These are phyloP conservation scores for Laetiporus sulphureus DNA, from an alignment of 1,284 basidiomycete genomes.

Conservation along the genomic window DNA sequence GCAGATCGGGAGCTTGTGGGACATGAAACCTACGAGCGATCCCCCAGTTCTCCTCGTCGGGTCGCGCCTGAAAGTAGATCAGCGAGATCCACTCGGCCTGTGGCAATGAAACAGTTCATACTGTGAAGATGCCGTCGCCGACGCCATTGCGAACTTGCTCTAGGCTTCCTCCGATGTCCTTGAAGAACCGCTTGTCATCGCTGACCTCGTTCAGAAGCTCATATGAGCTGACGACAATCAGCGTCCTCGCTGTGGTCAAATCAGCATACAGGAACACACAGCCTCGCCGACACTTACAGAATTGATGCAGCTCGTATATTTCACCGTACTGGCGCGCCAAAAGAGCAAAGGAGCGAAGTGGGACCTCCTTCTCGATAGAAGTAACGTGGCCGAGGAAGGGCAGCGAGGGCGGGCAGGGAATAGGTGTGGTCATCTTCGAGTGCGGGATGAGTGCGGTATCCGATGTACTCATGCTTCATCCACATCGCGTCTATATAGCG, in stretches of 20 bases:
- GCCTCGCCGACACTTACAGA: constrained; percentile 23
- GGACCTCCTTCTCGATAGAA: constrained; percentile 33
- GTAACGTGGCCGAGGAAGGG: constrained; percentile 42
- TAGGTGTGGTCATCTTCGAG: constrained; percentile 29
- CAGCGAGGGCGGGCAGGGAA: constrained; percentile 35
- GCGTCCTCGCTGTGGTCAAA: constrained; percentile 19
- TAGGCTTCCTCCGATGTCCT: constrained; percentile 30
- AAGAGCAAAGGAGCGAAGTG: constrained; percentile 31
- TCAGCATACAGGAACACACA: background rate
- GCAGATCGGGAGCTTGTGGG: constrained; percentile 30
- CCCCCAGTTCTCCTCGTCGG: constrained; percentile 42
- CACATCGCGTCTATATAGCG: too few species aligned
- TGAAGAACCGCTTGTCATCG: constrained; percentile 41
- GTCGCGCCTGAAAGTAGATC: constrained; percentile 24
- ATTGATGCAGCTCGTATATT: constrained; percentile 36
- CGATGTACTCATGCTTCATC: too few species aligned
- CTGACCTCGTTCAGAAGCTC: constrained; percentile 37
- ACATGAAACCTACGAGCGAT: constrained; percentile 33
- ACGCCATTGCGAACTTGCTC: constrained; percentile 34
- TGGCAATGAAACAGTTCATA: constrained; percentile 12
- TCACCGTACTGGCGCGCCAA: constrained; percentile 41
- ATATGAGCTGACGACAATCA: constrained; percentile 32
- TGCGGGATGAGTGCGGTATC: too few species aligned
- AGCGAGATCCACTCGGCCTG: background rate
- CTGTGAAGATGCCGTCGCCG: constrained; percentile 42